phyloP scores from a whole-genome alignment of 148 eudicot genomes.

The Camellia sinensis region DNA sequence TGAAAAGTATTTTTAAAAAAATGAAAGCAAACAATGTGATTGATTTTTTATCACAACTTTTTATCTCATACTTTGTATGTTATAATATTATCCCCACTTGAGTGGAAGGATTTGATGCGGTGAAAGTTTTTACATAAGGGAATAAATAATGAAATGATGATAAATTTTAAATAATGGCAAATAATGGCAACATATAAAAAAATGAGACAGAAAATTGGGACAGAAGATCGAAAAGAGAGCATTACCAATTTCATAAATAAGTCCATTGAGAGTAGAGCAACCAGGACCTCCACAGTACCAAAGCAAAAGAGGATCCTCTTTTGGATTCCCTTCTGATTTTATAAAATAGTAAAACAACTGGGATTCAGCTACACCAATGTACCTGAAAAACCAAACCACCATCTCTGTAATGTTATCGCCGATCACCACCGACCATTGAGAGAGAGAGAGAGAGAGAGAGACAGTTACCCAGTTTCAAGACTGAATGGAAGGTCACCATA shows the following conservation, averaged over 20 bases:
- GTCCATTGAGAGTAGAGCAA: conserved; percentile 21
- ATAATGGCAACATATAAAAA: too few species aligned
- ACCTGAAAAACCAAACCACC: neutral
- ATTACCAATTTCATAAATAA: conserved; percentile 24
- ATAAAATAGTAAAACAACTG: conserved; percentile 26
- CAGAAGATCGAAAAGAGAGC: neutral
- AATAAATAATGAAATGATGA: too few species aligned
- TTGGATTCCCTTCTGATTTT: conserved; percentile 23
- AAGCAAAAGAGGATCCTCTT: conserved; percentile 21
- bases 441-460: neutral
- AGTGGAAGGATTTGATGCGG: too few species aligned
- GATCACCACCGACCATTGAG: neutral
- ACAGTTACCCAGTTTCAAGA: conserved; percentile 24
- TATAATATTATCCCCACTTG: too few species aligned
- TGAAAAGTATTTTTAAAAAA: too few species aligned
- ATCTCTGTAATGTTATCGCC: neutral
- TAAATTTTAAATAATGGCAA: too few species aligned
- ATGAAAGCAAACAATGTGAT: too few species aligned
- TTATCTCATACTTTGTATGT: too few species aligned
- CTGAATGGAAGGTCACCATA: conserved; percentile 24
- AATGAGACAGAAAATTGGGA: too few species aligned
- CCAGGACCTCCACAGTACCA: conserved; percentile 28
- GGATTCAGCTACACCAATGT: conserved; percentile 11
- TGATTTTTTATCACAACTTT: too few species aligned
- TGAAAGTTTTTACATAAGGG: too few species aligned